Percentiles rank a stretch among this genome's conserved stretches.
Evolutionary conservation across 2,329 filamentous ascomycete genomes (phyloP).

Genomic region (Diaporthe amygdali): DNA sequence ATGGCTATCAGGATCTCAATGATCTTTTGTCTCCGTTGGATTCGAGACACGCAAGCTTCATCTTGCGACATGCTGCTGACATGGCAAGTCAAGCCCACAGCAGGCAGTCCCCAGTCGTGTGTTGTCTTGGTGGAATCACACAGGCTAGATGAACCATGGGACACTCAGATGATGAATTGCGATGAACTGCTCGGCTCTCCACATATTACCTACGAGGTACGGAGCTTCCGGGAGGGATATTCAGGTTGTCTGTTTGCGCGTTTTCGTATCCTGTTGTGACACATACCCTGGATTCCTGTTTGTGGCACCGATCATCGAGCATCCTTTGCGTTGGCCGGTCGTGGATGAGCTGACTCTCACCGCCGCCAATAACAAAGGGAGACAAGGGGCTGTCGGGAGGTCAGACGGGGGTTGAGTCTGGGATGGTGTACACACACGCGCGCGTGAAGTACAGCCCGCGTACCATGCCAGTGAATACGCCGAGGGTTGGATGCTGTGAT

Average conservation of each 20-base stretch:
- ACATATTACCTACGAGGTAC: not conserved
- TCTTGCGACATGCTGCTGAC: not conserved
- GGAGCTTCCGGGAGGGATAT: not conserved
- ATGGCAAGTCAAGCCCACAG: not conserved
- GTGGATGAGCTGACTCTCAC: not conserved
- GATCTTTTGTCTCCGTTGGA: not conserved
- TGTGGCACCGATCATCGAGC: not conserved
- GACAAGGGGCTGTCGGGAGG: not conserved
- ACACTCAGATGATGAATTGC: not conserved
- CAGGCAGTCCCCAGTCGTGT: not conserved
- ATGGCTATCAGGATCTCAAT: not conserved
- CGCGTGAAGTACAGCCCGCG: not conserved
- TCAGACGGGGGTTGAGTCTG: not conserved
- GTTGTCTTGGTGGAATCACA: not conserved
- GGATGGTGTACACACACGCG: not conserved
- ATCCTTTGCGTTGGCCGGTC: not conserved
- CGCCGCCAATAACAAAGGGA: not conserved
- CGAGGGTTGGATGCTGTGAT: not conserved
- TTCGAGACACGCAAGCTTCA: not conserved
- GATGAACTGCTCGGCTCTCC: not conserved
- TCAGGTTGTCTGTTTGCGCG: not conserved
- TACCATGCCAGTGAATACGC: not conserved
- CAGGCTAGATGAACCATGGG: not conserved
- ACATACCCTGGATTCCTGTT: not conserved
- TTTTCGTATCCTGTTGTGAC: not conserved